Evolutionary conservation across 2,329 filamentous ascomycete genomes (phyloP), one percentile per base, ranked within the genome.

Genomic region (Hypoxylon sp.): DNA sequence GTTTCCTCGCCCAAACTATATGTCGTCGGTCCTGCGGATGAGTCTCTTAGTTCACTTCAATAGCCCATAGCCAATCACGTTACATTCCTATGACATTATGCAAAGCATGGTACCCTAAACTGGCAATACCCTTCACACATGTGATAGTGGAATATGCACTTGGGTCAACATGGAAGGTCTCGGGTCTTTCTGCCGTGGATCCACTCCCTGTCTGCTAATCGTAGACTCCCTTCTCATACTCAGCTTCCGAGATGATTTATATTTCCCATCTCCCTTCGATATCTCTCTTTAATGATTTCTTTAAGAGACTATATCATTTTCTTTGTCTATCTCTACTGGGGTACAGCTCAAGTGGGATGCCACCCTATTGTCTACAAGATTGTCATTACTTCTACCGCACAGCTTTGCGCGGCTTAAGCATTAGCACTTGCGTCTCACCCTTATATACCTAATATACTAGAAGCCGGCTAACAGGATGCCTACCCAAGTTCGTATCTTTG

Each of bases 301-400:
- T 13, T 59, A 37, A 53, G 50, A 54, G 46, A 42, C 58, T 42
- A 65, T 61, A 54, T 58, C 62, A 54, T 58, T 52, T 66, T 31
- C 67, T 58, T 58, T 52, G 65, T 31, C 67, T 58, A 65, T 52
- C 67, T 62, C 57, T 65, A 63, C 61, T 29, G 68, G 70, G 69
- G 73, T 64, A 24, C 61, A 72, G 66, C 59, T 76, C 78, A 73
- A 83, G 81, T 86, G 84, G 86, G 84, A 97, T 97, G 93, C 92
- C 92, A 85, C 81, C 86, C 76, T 95, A 93, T 81, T 97, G 85
- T 81, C 84, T 93, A 64, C 91, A 96, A 86, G 92, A 97, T 81
- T 97, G 92, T 78, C 93, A 97, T 80, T 97, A 97, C 83, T 97
- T 97, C 83, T 96, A 93, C 85, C 93, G 93, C 85, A 97, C 91